Percentiles rank a stretch among this genome's conserved stretches.
Conservation (phyloP, 176 grass and related monocot species). For the Canna indica region DNA sequence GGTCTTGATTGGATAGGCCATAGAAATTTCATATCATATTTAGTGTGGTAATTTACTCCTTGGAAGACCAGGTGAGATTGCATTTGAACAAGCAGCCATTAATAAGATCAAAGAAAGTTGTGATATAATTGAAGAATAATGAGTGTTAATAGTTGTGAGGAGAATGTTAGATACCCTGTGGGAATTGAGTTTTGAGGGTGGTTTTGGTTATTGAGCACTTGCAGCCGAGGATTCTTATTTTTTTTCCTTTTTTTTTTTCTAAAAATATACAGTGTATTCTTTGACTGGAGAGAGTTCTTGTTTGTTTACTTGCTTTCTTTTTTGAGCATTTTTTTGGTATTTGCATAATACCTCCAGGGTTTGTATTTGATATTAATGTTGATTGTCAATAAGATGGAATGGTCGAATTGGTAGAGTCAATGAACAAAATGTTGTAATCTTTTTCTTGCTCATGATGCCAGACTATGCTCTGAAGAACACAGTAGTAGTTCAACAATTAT, state of each 20-base stretch:
- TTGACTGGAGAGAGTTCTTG: no score
- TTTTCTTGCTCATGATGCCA: no score
- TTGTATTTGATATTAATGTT: background rate
- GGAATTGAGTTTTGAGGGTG: background rate
- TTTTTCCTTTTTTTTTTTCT: background rate
- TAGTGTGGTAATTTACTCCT: background rate
- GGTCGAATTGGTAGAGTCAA: no score
- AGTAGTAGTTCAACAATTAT: no score
- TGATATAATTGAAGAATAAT: background rate
- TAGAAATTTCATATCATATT: background rate
- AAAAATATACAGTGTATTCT: no score
- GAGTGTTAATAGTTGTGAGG: constrained; percentile 1
- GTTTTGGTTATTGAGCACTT: background rate
- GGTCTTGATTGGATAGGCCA: background rate
- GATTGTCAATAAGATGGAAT: background rate
- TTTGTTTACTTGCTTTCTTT: no score
- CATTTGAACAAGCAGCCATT: background rate
- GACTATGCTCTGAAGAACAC: no score
- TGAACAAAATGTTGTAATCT: no score
- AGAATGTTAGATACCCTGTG: background rate
- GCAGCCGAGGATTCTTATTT: background rate
- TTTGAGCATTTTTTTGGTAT: background rate
- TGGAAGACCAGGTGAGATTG: background rate
- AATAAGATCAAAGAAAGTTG: background rate
- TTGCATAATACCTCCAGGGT: background rate